These are phyloP conservation scores for Biscogniauxia marginata DNA, from an alignment of 2,329 filamentous ascomycete genomes.

Conservation along the genomic window DNA sequence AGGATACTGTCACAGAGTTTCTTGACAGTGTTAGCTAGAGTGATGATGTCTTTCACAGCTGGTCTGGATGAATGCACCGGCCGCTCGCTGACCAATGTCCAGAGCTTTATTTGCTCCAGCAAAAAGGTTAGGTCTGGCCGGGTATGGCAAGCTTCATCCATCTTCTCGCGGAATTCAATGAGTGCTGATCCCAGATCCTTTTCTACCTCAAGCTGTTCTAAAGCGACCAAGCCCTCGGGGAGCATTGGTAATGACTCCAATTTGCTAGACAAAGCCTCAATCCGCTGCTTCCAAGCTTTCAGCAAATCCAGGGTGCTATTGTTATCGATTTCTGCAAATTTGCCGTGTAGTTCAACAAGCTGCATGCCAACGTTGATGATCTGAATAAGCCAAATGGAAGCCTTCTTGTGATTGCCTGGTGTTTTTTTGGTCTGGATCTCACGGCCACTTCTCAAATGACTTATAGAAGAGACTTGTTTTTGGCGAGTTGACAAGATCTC, in stretches of 20 bases:
- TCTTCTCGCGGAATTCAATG: constrained; percentile 35
- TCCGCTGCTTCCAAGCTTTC: constrained; percentile 47
- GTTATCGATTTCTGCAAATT: constrained; percentile 56
- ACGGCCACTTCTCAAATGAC: constrained; percentile 18
- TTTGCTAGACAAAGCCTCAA: constrained; percentile 43
- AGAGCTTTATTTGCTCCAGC: constrained; percentile 64
- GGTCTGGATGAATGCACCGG: constrained; percentile 6
- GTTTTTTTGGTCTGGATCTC: constrained; percentile 19
- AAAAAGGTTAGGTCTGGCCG: constrained; percentile 63
- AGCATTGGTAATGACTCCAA: constrained; percentile 46
- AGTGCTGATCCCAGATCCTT: constrained; percentile 38
- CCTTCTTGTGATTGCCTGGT: constrained; percentile 27
- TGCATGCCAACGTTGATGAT: constrained; percentile 63
- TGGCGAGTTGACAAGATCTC: constrained; percentile 39
- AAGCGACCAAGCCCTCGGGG: constrained; percentile 50
- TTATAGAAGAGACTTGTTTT: constrained; percentile 37
- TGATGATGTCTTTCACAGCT: constrained; percentile 30
- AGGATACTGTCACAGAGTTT: constrained; percentile 72
- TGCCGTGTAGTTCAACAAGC: constrained; percentile 65
- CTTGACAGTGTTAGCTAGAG: constrained; percentile 59
- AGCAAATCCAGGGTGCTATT: constrained; percentile 45
- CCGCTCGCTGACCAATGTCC: constrained; percentile 48
- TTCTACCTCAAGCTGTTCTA: constrained; percentile 34
- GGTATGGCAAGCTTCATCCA: constrained; percentile 43
- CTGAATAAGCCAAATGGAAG: constrained; percentile 62